Evolutionary conservation across 768 basidiomycete species (phyloP), one percentile per base, ranked within the genome.

Genomic region (Roridomyces roridus): DNA sequence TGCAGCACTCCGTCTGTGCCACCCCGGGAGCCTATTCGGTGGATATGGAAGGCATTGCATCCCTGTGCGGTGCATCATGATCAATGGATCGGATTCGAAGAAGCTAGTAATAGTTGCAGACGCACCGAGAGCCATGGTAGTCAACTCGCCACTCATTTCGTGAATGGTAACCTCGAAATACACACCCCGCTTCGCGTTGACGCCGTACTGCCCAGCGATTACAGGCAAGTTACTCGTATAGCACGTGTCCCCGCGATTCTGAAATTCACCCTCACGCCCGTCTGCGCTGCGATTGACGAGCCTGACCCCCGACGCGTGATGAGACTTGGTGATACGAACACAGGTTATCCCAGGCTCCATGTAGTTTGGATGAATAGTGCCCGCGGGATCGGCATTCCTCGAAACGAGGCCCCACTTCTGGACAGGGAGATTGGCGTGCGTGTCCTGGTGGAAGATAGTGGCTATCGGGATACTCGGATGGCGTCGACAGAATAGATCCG

Each of bases 41-140:
- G 59, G 60, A 31, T 61, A 61, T 8, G 60, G 60, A 8, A 61
- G 46, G 35, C 50, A 61, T 53, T 61, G 60, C 55, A 61, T 61
- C n/a, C 59, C 60, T 61, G 31, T 31, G 18, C 15, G 15, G 18
- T 20, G 36, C 21, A n/a, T 25, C 25, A 25, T 3, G 17, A 15
- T 1, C 15, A 11, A 35, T 42, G 34, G 23, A 10, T n/a, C n/a
- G n/a, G n/a, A n/a, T 18, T 26, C 5, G 23, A 28, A 10, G 37
- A 36, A 36, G 23, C 2, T 2, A 23, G 14, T 28, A 20, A 37
- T 1, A n/a, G 24, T 40, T 50, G 49, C 60, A 12, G 52, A 21
- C 1, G 60, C 60, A 34, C 31, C 31, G 31, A 34, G 11, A 15
- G 31, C 31, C 31, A 34, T 34, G 21, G 56, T 35, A 1, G 41